Base-by-base conservation (phyloP, 2,329 filamentous ascomycete species). In the Fusarium austroafricanum region DNA sequence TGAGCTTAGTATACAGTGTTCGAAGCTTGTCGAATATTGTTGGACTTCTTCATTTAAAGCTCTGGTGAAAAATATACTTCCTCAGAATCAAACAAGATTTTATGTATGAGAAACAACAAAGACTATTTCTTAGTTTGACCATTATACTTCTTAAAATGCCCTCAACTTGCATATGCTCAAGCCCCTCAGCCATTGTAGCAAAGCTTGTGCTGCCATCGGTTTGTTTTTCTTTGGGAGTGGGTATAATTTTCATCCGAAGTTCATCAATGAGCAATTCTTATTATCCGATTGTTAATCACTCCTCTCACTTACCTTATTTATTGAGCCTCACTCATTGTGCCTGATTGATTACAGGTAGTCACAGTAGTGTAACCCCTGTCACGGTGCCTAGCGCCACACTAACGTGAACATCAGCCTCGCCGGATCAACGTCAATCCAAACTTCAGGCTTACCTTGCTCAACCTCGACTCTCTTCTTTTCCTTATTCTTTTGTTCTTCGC, bases 351-450 rank as follows among this genome's bases (percentile, higher is more conserved):
- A 29, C n/a, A 21, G 37, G n/a, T 26, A 26, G 42, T 39, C 58
- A 49, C 45, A 46, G 37, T 35, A 26, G 37, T 44, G 18, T 38
- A 29, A 33, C 23, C 44, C 42, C 46, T 51, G 33, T 26, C 50
- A 49, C 43, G 55, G 45, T 33, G 23, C 37, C 49, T 51, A 55
- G 39, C 64, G 68, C 66, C 71, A 69, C 67, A 65, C 31, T 54
- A 66, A 42, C 40, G 52, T 51, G 45, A 28, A 26, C 20, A 57
- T 68, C 71, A 73, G 72, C 72, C 72, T 73, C 64, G 45, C 61
- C 64, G 60, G 68, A 73, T 70, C 68, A 73, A 69, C 67, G 31
- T 72, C 70, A 64, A 70, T 45, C 42, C 65, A 49, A 64, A 62
- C 70, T 35, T 71, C 46, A 44, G 63, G 35, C 57, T 62, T 49